Conservation (phyloP, 2,329 filamentous ascomycete species). For the Xylaria arbuscula region DNA sequence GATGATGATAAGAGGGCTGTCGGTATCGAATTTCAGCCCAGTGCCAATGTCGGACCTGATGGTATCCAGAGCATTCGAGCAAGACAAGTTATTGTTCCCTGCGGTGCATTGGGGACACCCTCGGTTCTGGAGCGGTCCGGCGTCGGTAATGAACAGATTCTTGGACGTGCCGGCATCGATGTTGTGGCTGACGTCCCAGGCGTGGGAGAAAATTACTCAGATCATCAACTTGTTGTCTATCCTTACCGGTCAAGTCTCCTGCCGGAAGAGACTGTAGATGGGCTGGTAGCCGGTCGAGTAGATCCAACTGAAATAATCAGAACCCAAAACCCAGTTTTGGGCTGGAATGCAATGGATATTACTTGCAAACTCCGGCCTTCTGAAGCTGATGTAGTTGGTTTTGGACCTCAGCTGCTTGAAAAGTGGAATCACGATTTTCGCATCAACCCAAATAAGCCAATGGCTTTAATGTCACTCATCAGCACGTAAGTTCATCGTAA, state of each 20-base stretch:
- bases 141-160: conserved; percentile 62
- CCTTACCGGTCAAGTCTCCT: conserved; percentile 61
- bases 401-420: conserved; percentile 61
- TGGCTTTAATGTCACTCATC: conserved; percentile 56
- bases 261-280: conserved; percentile 57
- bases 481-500: conserved; percentile 40
- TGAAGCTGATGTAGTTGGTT: conserved; percentile 59
- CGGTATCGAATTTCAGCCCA: conserved; percentile 66
- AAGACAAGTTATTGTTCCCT: conserved; percentile 58
- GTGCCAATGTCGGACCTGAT: conserved; percentile 34
- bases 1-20: conserved; percentile 59
- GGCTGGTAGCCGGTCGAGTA: conserved; percentile 35
- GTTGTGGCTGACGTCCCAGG: conserved; percentile 60
- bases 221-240: conserved; percentile 62
- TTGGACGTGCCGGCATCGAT: conserved; percentile 56
- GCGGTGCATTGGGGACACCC: conserved; percentile 64
- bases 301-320: conserved; percentile 39
- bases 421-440: conserved; percentile 63
- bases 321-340: conserved; percentile 52
- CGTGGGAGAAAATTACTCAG: conserved; percentile 63
- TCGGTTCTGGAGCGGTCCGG: conserved; percentile 71
- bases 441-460: conserved; percentile 53
- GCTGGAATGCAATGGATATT: conserved; percentile 65
- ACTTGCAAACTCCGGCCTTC: conserved; percentile 63
- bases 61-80: neutral